Conservation (phyloP, 805 yeast genomes). For the Ogataea neopini region DNA sequence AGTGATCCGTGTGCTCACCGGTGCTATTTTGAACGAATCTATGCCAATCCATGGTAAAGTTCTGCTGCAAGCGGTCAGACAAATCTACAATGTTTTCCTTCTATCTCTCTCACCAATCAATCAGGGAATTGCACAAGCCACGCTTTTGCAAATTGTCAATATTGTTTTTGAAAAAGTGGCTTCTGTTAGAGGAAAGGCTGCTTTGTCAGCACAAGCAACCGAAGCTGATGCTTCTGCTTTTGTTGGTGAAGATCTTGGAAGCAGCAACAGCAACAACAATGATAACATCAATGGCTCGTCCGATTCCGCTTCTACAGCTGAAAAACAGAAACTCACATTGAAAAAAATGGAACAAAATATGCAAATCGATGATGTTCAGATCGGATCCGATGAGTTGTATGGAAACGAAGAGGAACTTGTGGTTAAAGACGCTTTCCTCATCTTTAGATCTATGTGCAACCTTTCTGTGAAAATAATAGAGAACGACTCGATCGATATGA, state of each 20-base stretch:
- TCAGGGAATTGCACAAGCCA: constrained; percentile 94
- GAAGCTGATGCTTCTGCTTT: background rate
- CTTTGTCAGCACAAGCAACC: background rate
- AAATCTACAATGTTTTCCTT: constrained; percentile 88
- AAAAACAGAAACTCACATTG: constrained; percentile 46
- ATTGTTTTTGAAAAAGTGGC: constrained; percentile 75
- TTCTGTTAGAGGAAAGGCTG: constrained; percentile 9
- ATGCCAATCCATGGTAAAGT: constrained; percentile 90
- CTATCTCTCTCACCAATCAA: constrained; percentile 78
- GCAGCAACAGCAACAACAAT: background rate
- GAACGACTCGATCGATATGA: constrained; percentile 73
- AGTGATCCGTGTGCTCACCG: constrained; percentile 86
- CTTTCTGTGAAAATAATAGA: constrained; percentile 85
- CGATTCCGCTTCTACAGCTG: constrained; percentile 5
- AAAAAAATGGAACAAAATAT: constrained; percentile 56
- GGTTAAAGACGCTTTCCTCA: constrained; percentile 87
- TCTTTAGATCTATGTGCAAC: constrained; percentile 94
- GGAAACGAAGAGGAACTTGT: constrained; percentile 64
- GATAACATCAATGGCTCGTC: background rate
- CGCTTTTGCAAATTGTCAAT: constrained; percentile 85
- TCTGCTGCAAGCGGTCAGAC: constrained; percentile 85
- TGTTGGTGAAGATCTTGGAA: constrained; percentile 5
- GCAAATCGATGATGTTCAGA: constrained; percentile 53
- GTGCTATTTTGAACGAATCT: constrained; percentile 78
- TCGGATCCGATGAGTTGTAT: constrained; percentile 44